phyloP scores from a whole-genome alignment of 768 basidiomycete species.

The Rhodotorula kratochvilovae region DNA sequence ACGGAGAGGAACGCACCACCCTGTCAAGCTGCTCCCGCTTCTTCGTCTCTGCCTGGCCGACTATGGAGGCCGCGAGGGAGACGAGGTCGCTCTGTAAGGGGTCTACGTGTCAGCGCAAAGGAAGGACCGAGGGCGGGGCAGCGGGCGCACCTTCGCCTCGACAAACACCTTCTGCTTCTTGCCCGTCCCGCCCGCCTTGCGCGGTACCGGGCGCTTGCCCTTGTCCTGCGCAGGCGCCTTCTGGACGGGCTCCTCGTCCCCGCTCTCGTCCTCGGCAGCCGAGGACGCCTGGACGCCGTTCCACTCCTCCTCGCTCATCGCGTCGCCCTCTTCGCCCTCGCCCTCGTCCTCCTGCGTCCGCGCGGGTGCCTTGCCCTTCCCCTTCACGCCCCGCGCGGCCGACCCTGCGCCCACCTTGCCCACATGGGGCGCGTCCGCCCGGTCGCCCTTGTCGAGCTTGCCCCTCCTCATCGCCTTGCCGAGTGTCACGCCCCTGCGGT shows the following conservation, averaged over 20 bases:
- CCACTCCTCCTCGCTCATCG: neutral
- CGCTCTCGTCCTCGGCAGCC: neutral
- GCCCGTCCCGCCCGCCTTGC: slow-evolving; percentile 20
- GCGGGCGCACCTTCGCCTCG: slow-evolving; percentile 27
- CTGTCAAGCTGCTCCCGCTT: neutral
- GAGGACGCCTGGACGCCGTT: neutral
- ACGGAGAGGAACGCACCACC: neutral
- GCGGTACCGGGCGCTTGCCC: slow-evolving; percentile 7
- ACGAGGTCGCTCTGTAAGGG: slow-evolving; percentile 16
- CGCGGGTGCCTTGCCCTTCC: neutral
- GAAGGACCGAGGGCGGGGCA: neutral
- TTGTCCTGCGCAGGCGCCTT: neutral
- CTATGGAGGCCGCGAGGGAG: slow-evolving; percentile 14
- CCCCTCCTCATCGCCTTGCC: neutral
- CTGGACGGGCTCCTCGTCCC: neutral
- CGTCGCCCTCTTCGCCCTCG: no score
- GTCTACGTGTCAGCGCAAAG: neutral
- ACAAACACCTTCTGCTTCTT: slow-evolving; percentile 22
- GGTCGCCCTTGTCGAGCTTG: neutral
- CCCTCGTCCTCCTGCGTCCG: neutral
- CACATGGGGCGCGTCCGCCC: no score
- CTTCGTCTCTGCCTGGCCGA: slow-evolving; percentile 13
- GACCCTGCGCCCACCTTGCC: neutral
- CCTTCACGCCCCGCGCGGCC: neutral
- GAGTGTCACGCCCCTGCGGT: neutral